A percentile compares a stretch with the other conserved stretches of the same genome.
These are phyloP conservation scores for Bromus sterilis DNA, from an alignment of 176 grass and related monocot species.

Conservation along the genomic window DNA sequence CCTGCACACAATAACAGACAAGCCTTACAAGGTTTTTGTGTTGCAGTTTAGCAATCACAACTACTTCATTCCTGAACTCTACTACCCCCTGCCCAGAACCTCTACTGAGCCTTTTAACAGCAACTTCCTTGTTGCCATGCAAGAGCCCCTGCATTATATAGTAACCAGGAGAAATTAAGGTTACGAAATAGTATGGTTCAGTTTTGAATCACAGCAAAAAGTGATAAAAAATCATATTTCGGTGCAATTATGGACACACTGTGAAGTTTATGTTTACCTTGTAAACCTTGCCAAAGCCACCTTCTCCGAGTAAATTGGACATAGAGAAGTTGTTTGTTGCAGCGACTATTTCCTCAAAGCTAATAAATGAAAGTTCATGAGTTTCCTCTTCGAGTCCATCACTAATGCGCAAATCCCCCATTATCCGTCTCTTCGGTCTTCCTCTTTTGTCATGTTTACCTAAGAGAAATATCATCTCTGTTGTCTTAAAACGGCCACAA, in stretches of 20 bases:
- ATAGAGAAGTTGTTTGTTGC: slow-evolving; percentile 32
- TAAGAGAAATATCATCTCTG: neutral
- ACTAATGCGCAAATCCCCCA: neutral
- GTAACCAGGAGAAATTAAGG: neutral
- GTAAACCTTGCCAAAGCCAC: slow-evolving; percentile 48
- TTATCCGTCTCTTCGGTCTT: neutral
- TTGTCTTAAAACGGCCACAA: neutral
- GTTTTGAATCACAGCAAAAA: neutral
- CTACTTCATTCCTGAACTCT: slow-evolving; percentile 25
- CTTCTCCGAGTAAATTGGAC: slow-evolving; percentile 23
- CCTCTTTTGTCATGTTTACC: neutral
- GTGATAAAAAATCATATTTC: neutral
- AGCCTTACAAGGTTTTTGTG: slow-evolving; percentile 24
- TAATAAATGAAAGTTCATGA: slow-evolving; percentile 16
- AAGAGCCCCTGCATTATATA: slow-evolving; percentile 14
- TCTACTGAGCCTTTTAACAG: slow-evolving; percentile 36
- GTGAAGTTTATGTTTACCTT: slow-evolving; percentile 21
- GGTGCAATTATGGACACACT: neutral
- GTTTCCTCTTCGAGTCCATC: neutral
- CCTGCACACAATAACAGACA: slow-evolving; percentile 16
- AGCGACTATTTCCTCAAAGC: neutral
- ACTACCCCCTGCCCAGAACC: slow-evolving; percentile 26
- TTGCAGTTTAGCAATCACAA: slow-evolving; percentile 27
- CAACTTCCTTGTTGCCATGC: slow-evolving; percentile 24
- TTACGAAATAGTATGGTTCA: neutral